These are phyloP conservation scores for Galerina sulciceps DNA, from an alignment of 768 basidiomycete species.

Conservation along the genomic window DNA sequence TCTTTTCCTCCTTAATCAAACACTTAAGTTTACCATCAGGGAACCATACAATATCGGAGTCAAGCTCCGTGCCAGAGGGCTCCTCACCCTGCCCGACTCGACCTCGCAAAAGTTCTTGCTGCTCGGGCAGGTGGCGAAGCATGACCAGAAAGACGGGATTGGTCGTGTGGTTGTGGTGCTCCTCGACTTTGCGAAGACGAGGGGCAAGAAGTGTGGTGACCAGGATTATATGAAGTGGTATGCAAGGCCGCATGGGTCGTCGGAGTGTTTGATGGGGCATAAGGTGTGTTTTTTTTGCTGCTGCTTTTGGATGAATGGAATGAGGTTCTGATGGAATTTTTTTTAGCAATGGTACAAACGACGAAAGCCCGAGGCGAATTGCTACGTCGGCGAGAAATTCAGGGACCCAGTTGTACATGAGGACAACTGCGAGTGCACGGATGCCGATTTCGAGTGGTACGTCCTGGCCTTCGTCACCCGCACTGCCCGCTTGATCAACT, in stretches of 20 bases:
- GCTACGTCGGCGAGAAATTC: conserved; percentile 92
- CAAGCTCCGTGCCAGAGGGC: conserved; percentile 68
- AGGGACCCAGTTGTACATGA: conserved; percentile 83
- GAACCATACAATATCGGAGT: conserved; percentile 69
- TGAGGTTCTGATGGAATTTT: neutral
- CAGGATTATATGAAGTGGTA: conserved; percentile 89
- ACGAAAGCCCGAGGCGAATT: conserved; percentile 80
- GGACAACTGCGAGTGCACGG: conserved; percentile 81
- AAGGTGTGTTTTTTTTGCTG: conserved; percentile 55
- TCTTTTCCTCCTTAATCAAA: neutral
- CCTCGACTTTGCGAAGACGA: conserved; percentile 81
- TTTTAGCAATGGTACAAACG: conserved; percentile 91
- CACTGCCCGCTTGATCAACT: neutral
- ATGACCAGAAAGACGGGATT: conserved; percentile 52
- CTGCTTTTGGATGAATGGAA: neutral
- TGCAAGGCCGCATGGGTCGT: conserved; percentile 62
- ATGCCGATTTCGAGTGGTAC: conserved; percentile 94
- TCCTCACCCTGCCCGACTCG: conserved; percentile 93
- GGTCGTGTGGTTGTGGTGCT: conserved; percentile 74
- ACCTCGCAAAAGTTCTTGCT: conserved; percentile 97
- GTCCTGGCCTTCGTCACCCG: conserved; percentile 1
- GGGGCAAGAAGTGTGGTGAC: conserved; percentile 67
- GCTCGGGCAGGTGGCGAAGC: conserved; percentile 73
- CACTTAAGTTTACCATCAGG: conserved; percentile 60
- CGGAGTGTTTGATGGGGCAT: conserved; percentile 92